Evolutionary conservation across 2,329 filamentous ascomycete genomes (phyloP), one percentile per base, ranked within the genome.

Genomic region (Phaeosphaeriaceae sp.): DNA sequence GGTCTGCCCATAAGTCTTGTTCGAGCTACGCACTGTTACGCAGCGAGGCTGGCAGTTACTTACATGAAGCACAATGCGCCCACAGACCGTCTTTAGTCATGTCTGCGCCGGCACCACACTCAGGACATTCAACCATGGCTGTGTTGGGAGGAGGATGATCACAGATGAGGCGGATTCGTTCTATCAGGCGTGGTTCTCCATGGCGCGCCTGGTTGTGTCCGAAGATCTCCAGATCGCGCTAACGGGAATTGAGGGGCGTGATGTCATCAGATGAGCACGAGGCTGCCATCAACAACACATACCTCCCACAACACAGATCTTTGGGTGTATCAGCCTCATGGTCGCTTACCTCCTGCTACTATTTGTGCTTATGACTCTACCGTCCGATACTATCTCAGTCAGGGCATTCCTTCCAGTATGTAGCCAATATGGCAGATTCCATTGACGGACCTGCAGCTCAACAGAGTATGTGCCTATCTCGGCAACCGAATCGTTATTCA

Each of bases 41-140:
- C 23, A 17, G 21, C 13, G 21, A 43, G 32, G 43, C 43, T 42
- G 17, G 15, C 32, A 22, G 23, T 19, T 4, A 48, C 56, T 68
- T 63, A 73, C 70, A 73, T 9, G 68, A 71, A 49, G 70, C 69
- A 51, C 70, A 73, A 49, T 73, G 70, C 24, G 70, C 70, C 55
- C 68, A 73, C 35, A 61, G 61, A 13, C 70, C 69, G 44, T 73
- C 70, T 55, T 71, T 72, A 2, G 70, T 73, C 52, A 71, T 35
- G 55, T 73, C 70, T 47, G 70, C 70, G 10, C 61, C 56, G 10
- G 70, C 69, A 15, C 65, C 69, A 50, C 70, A 73, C 63, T 72
- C 69, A 32, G 70, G 70, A 56, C 70, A 73, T n/a, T 60, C 28
- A 21, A 68, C 59, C 71, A 72, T 72, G 43, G 10, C 43, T 57